A percentile compares a stretch with the other conserved stretches of the same genome.
Conservation (phyloP, 495 filamentous ascomycete genomes). For the Trichoderma parareesei region DNA sequence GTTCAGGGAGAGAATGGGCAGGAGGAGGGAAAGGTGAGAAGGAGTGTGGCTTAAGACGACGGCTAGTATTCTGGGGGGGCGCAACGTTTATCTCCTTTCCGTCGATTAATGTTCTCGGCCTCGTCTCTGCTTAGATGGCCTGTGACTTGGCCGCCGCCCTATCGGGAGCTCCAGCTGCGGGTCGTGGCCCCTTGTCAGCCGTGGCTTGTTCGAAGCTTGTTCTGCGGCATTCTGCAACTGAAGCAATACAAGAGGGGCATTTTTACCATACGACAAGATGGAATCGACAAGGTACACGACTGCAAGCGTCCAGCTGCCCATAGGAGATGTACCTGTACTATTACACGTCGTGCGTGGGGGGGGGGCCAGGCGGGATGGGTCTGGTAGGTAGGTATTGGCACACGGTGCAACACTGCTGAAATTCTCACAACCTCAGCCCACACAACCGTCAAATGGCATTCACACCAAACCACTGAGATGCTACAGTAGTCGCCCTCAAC, state of each 20-base stretch:
- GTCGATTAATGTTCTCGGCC: background rate
- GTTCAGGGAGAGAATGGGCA: background rate
- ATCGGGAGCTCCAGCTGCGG: slow-evolving; percentile 9
- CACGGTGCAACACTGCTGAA: background rate
- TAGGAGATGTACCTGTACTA: too few relatives aligned
- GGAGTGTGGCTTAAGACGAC: background rate
- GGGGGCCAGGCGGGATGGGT: too few relatives aligned
- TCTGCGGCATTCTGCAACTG: background rate
- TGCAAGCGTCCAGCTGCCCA: too few relatives aligned
- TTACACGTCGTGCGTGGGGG: too few relatives aligned
- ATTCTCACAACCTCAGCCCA: slow-evolving; percentile 9
- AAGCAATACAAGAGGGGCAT: background rate
- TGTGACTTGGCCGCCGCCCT: background rate
- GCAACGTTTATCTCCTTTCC: slow-evolving; percentile 5
- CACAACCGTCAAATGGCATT: background rate
- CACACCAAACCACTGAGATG: background rate
- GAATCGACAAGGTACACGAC: background rate
- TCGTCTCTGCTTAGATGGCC: background rate
- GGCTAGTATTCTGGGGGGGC: background rate
- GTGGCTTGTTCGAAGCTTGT: slow-evolving; percentile 7
- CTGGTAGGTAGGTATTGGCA: background rate
- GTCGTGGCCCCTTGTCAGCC: slow-evolving; percentile 7
- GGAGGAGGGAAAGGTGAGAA: background rate
- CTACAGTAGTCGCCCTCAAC: background rate
- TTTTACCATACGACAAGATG: background rate